These are phyloP conservation scores for Termitomyces sp. DNA, from an alignment of 768 basidiomycete genomes.

Conservation along the genomic window DNA sequence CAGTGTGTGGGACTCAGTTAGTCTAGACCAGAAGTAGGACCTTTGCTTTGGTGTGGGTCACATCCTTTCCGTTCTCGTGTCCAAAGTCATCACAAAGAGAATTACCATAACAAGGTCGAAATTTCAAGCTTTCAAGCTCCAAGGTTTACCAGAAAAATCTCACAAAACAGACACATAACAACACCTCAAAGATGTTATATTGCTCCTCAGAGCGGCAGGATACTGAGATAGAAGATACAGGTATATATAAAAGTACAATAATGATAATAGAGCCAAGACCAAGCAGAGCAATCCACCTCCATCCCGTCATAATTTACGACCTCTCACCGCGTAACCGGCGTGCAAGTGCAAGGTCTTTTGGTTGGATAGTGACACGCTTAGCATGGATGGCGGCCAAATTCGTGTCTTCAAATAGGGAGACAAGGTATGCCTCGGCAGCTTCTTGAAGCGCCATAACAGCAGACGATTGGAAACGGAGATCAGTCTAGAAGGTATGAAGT, in stretches of 20 bases:
- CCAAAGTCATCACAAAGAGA: no score
- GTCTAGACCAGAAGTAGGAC: no score
- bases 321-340: conserved; percentile 78
- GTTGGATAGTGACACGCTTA: conserved; percentile 82
- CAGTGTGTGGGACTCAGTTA: no score
- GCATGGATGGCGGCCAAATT: conserved; percentile 85
- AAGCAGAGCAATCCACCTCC: neutral
- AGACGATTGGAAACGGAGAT: conserved; percentile 87
- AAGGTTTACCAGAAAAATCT: no score
- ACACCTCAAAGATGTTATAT: conserved; percentile 4
- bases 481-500: conserved; percentile 40
- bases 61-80: no score
- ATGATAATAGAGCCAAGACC: conserved; percentile 9
- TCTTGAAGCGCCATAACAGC: conserved; percentile 86
- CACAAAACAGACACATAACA: neutral
- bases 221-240: conserved; percentile 13
- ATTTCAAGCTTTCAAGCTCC: no score
- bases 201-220: conserved; percentile 5
- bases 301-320: conserved; percentile 34
- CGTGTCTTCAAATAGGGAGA: conserved; percentile 76
- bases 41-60: no score
- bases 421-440: conserved; percentile 79
- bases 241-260: conserved; percentile 16
- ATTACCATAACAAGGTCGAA: no score
- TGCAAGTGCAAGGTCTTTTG: conserved; percentile 80